phyloP scores from a whole-genome alignment of 441 rosid species.

The Populus trichocarpa region DNA sequence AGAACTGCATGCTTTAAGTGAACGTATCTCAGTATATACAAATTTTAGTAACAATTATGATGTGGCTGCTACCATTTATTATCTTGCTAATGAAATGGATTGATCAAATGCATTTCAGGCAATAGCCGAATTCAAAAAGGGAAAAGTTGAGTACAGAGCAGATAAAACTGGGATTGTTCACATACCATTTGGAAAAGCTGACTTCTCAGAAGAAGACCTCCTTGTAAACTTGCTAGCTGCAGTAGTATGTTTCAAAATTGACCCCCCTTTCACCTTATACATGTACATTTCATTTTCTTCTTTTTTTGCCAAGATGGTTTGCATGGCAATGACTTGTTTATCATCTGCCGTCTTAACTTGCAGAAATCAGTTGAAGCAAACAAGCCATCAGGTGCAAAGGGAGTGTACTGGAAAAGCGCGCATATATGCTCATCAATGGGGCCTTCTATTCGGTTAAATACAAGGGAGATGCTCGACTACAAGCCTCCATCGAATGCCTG shows the following conservation, averaged over 20 bases:
- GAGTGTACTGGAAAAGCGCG: conserved; percentile 95
- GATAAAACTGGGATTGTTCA: conserved; percentile 99
- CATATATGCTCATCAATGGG: conserved; percentile 96
- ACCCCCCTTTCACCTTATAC: neutral
- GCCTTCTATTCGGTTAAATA: conserved; percentile 80
- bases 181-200: conserved; percentile 79
- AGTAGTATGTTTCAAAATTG: conserved; percentile 45
- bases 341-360: neutral
- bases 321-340: too few relatives aligned
- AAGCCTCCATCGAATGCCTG: conserved; percentile 46
- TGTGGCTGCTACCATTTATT: neutral
- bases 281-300: neutral
- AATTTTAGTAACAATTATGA: neutral
- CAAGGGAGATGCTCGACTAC: conserved; percentile 86
- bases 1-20: neutral
- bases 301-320: neutral
- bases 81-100: conserved; percentile 1
- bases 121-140: conserved; percentile 92
- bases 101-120: conserved; percentile 51
- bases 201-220: conserved; percentile 83
- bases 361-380: conserved; percentile 96
- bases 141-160: conserved; percentile 90
- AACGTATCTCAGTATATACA: neutral
- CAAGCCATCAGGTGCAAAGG: conserved; percentile 96
- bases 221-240: conserved; percentile 74